Evolutionary conservation across 1,284 basidiomycete species (phyloP), one percentile per base, ranked within the genome.

Genomic region (Cutaneotrichosporon arboriforme): DNA sequence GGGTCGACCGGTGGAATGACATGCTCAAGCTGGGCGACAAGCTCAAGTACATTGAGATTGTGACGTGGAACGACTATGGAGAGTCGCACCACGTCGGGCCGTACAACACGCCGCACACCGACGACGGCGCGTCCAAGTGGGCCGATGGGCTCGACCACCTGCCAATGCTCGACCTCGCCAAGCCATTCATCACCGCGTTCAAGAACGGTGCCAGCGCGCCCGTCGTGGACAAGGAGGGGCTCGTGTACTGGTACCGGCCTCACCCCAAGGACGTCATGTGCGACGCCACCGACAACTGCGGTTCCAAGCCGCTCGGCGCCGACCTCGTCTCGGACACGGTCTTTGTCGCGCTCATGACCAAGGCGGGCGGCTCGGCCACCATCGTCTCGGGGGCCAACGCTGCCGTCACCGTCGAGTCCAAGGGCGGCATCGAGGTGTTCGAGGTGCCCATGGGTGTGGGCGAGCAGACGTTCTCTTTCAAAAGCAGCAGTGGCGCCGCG

Each of bases 31-130:
- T 75, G 4, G 59, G 62, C 9, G 52, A 59, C 31, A 44, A 65
- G 23, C 14, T 48, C 31, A 43, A 62, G 21, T 73, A 65, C 40
- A 37, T 75, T 49, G 75, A 76, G 60, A 69, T 75, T 37, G 61
- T 75, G 14, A 74, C 73, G 10, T 76, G 75, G 75, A 76, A 75
- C 60, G 75, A 76, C 63, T 76, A 68, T 46, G 68, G 70, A 54
- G 75, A 76, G 59, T 70, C 71, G 9, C 71, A 73, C 54, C 65
- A 76, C 57, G 58, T 76, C 46, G 68, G 66, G 18, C 69, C 70
- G 0, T 65, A 60, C 58, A 52, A 62, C 51, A 66, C 65, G 14
- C 50, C 61, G 8, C 68, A 70, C 57, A 64, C 62, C 9, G 72
- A 74, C 54, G 74, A 74, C 57, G 70, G 72, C 3, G 62, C 66